phyloP scores from a whole-genome alignment of 2,329 filamentous ascomycete species.

The Berkeleyomyces basicola region DNA sequence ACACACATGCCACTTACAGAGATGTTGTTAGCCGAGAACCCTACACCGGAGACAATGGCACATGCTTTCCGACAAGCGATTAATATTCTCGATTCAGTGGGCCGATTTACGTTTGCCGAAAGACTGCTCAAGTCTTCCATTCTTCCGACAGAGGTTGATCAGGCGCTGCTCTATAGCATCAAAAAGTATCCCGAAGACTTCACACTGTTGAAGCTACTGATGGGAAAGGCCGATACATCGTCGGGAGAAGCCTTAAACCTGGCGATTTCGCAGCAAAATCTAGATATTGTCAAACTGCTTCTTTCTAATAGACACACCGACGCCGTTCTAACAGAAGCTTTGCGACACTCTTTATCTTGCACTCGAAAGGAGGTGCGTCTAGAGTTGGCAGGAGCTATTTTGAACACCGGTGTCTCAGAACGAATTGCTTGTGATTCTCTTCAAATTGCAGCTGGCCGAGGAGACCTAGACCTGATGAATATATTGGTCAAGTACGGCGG shows the following conservation, averaged over 20 bases:
- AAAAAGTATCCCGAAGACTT: slow-evolving; percentile 31
- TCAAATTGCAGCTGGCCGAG: slow-evolving; percentile 33
- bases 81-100: slow-evolving; percentile 32
- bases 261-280: slow-evolving; percentile 29
- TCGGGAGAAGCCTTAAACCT: slow-evolving; percentile 33
- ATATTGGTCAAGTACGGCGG: slow-evolving; percentile 36
- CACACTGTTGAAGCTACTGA: slow-evolving; percentile 30
- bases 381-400: slow-evolving; percentile 28
- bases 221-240: slow-evolving; percentile 30
- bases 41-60: slow-evolving; percentile 28
- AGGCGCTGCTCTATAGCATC: slow-evolving; percentile 35
- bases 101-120: slow-evolving; percentile 33
- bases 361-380: slow-evolving; percentile 26
- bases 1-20: slow-evolving; percentile 31
- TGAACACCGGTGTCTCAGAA: slow-evolving; percentile 30
- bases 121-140: slow-evolving; percentile 34
- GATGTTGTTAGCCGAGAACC: slow-evolving; percentile 27
- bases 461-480: slow-evolving; percentile 33
- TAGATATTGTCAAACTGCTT: slow-evolving; percentile 31
- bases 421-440: slow-evolving; percentile 33
- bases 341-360: slow-evolving; percentile 27
- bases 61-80: slow-evolving; percentile 36
- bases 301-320: slow-evolving; percentile 22
- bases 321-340: slow-evolving; percentile 24
- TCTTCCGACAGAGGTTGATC: slow-evolving; percentile 30